Conservation (phyloP, 495 filamentous ascomycete genomes). For the Tuber umbilicatum region DNA sequence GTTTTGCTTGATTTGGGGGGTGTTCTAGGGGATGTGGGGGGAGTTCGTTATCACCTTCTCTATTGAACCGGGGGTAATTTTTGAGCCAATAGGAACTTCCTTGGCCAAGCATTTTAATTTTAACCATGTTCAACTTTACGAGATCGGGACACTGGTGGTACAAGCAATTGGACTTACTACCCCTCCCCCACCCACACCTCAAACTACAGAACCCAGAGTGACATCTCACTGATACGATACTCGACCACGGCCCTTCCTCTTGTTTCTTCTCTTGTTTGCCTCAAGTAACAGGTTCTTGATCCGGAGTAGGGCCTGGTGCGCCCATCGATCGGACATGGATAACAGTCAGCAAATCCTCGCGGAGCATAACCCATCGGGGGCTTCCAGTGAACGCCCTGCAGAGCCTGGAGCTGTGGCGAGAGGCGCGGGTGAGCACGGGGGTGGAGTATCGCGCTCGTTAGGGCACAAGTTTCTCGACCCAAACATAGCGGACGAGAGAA, state of each 20-base stretch:
- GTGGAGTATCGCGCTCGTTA: not conserved
- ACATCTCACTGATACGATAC: not conserved
- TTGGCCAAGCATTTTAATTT: not conserved
- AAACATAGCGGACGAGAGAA: not conserved
- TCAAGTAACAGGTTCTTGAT: not conserved
- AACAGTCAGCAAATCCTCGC: not conserved
- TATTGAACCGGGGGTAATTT: no score
- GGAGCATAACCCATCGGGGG: not conserved
- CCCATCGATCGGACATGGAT: not conserved
- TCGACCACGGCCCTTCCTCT: not conserved
- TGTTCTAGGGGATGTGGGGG: no score
- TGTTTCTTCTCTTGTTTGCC: not conserved
- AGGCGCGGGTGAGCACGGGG: not conserved
- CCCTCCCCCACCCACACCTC: not conserved
- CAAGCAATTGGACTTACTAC: no score
- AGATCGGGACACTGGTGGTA: not conserved
- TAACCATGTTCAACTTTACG: not conserved
- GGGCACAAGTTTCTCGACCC: not conserved
- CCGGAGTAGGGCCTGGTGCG: not conserved
- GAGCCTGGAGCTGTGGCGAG: not conserved
- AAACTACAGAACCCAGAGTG: not conserved
- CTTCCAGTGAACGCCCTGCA: not conserved
- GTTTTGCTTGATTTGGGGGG: no score
- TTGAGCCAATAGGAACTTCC: not conserved
- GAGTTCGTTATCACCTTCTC: no score